These are phyloP conservation scores for Bretziella fagacearum DNA, from an alignment of 2,329 filamentous ascomycete genomes.

Conservation along the genomic window DNA sequence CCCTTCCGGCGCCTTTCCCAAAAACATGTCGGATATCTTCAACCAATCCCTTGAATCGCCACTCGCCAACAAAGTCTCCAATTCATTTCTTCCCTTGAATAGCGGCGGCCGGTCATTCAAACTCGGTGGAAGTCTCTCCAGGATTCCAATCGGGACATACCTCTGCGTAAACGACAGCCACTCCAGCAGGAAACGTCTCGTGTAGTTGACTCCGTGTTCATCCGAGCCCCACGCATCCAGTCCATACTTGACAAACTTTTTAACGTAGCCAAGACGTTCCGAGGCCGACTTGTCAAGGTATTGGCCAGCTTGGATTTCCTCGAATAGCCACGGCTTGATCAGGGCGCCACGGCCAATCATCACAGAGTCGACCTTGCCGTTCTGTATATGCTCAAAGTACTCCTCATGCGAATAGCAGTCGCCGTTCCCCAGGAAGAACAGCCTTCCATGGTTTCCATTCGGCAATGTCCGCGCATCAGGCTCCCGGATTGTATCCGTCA, in stretches of 20 bases:
- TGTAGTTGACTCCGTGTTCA: conserved; percentile 81
- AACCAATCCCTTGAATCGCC: conserved; percentile 95
- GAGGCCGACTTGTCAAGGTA: conserved; percentile 87
- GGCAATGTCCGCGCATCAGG: conserved; percentile 58
- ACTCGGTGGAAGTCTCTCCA: conserved; percentile 75
- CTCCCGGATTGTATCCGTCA: conserved; percentile 62
- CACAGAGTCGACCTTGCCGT: conserved; percentile 73
- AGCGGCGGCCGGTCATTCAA: conserved; percentile 80
- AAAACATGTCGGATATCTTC: conserved; percentile 98
- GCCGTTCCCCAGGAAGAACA: conserved; percentile 91
- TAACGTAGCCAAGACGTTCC: conserved; percentile 70
- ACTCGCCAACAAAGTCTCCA: conserved; percentile 86
- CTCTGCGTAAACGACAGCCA: conserved; percentile 88
- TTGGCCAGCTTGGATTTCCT: conserved; percentile 81
- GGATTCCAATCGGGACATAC: conserved; percentile 75
- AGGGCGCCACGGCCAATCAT: conserved; percentile 95
- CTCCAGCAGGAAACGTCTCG: conserved; percentile 80
- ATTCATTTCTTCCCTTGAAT: conserved; percentile 68
- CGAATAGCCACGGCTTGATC: conserved; percentile 96
- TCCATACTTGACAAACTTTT: conserved; percentile 80
- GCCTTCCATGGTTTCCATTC: conserved; percentile 45
- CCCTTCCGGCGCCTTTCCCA: conserved; percentile 73
- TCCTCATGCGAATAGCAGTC: conserved; percentile 90
- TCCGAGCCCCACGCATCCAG: conserved; percentile 92
- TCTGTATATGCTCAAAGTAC: conserved; percentile 61